Conservation (phyloP, 805 yeast species). For the Clavispora asparagi region DNA sequence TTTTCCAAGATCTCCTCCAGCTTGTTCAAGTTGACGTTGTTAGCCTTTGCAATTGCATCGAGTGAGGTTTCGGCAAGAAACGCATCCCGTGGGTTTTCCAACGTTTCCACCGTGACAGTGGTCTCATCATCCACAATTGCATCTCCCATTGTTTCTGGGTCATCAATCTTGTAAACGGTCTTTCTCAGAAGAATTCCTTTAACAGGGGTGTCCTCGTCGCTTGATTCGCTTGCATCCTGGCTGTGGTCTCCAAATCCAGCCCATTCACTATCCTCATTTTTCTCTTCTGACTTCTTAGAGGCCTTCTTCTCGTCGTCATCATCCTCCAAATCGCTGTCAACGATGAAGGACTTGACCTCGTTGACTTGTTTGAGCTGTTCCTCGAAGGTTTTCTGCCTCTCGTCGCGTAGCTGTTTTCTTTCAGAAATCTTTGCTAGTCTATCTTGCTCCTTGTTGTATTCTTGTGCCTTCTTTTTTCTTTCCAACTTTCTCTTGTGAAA, state of each 20-base stretch:
- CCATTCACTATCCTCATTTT: conserved; percentile 10
- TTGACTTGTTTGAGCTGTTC: conserved; percentile 58
- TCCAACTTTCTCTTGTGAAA: conserved; percentile 90
- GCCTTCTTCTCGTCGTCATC: conserved; percentile 12
- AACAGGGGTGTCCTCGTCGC: conserved; percentile 8
- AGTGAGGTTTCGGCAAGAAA: conserved; percentile 29
- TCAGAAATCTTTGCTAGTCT: conserved; percentile 70
- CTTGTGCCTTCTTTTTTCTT: conserved; percentile 82
- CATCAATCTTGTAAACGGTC: conserved; percentile 30
- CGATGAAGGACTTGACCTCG: conserved; percentile 30
- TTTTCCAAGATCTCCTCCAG: conserved; percentile 67
- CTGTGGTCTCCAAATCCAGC: conserved; percentile 3
- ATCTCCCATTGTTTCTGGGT: conserved; percentile 19
- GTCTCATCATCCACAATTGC: conserved; percentile 44
- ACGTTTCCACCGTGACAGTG: conserved; percentile 52
- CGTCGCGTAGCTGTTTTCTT: conserved; percentile 65
- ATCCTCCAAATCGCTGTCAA: conserved; percentile 13
- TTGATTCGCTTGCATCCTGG: neutral
- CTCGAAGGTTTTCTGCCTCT: conserved; percentile 60
- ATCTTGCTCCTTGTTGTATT: conserved; percentile 70
- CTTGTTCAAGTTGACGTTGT: conserved; percentile 65
- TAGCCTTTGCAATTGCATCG: conserved; percentile 50
- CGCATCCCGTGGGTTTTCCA: conserved; percentile 41
- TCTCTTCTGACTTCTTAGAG: neutral
- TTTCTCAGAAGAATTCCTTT: conserved; percentile 16